Conservation (phyloP, 495 filamentous ascomycete genomes). For the Bacidia rubella region DNA sequence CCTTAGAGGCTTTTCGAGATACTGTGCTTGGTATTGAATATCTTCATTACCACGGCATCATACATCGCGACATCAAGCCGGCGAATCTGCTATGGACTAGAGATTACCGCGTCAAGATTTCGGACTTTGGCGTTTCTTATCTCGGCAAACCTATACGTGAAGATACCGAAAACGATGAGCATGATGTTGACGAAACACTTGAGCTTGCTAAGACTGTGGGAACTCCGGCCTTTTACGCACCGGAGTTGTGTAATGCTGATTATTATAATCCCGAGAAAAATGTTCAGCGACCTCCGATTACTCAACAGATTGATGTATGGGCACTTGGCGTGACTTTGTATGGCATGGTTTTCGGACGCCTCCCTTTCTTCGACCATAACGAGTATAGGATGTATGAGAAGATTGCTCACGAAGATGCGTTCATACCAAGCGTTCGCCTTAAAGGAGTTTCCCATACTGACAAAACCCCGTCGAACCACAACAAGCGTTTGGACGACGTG, state of each 20-base stretch:
- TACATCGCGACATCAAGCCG: constrained; percentile 97
- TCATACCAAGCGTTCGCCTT: constrained; percentile 69
- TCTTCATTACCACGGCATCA: constrained; percentile 90
- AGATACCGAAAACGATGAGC: constrained; percentile 59
- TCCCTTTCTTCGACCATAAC: constrained; percentile 83
- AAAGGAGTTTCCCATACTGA: constrained; percentile 50
- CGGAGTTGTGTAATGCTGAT: constrained; percentile 87
- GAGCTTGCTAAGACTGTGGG: constrained; percentile 96
- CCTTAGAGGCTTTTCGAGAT: constrained; percentile 81
- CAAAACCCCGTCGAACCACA: constrained; percentile 34
- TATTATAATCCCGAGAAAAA: constrained; percentile 34
- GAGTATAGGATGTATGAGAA: constrained; percentile 81
- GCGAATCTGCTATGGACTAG: constrained; percentile 87
- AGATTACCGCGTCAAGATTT: constrained; percentile 86
- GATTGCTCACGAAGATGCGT: constrained; percentile 81
- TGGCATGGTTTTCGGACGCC: constrained; percentile 82
- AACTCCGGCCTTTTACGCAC: constrained; percentile 94
- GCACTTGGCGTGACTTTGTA: constrained; percentile 92
- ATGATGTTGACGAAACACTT: constrained; percentile 75
- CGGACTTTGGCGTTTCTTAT: constrained; percentile 98
- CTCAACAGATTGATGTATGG: constrained; percentile 84
- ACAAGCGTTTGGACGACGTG: constrained; percentile 50
- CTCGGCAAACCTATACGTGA: constrained; percentile 70
- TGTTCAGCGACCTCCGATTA: constrained; percentile 40
- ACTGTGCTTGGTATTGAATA: constrained; percentile 91